These are phyloP conservation scores for Penicillium sp. DNA, from an alignment of 2,329 filamentous ascomycete genomes.

Conservation along the genomic window DNA sequence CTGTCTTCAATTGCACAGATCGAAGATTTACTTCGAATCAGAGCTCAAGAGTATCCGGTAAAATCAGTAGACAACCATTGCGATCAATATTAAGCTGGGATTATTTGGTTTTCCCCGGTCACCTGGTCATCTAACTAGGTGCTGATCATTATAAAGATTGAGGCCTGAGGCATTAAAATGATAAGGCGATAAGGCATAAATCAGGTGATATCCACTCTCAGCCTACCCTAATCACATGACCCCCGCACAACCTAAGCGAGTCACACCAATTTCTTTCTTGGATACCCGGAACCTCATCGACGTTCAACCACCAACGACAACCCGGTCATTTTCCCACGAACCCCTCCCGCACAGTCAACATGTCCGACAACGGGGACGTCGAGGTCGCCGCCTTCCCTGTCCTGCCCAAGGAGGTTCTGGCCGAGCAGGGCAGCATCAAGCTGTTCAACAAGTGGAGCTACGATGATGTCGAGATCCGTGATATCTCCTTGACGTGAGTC, in stretches of 20 bases:
- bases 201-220: constrained; percentile 2
- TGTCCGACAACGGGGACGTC: constrained; percentile 95
- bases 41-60: background rate
- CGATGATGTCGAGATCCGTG: constrained; percentile 98
- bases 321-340: constrained; percentile 39
- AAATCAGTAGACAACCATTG: background rate
- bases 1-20: background rate
- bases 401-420: constrained; percentile 88
- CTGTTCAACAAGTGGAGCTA: constrained; percentile 99
- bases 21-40: background rate
- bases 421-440: constrained; percentile 89
- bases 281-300: constrained; percentile 35
- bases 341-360: constrained; percentile 54
- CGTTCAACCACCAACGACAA: constrained; percentile 41
- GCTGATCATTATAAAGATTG: background rate
- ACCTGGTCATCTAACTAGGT: background rate
- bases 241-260: constrained; percentile 43
- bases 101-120: background rate
- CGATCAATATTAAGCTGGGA: background rate
- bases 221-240: constrained; percentile 34
- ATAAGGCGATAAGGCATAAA: constrained; percentile 25
- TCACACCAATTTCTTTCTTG: constrained; percentile 37
- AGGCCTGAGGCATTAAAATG: background rate
- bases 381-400: constrained; percentile 76
- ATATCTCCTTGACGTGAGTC: constrained; percentile 98